Evolutionary conservation across 331 rosid species (phyloP), one percentile per base, ranked within the genome.

Genomic region (Phaseolus coccineus): DNA sequence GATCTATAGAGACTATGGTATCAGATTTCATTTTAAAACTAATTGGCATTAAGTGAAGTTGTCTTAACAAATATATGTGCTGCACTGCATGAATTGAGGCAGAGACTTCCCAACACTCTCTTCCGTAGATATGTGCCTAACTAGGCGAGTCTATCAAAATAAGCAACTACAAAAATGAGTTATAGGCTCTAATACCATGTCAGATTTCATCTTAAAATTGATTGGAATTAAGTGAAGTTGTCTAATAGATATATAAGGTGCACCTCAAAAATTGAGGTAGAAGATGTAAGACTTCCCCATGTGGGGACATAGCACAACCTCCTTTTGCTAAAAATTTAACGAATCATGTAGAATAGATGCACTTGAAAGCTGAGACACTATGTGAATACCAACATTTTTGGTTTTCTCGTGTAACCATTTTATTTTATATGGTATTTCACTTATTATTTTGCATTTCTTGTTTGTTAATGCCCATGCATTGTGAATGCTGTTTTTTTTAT

Each of bases 371-470:
- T 25, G 37, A 57, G 15, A 73, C 35, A n/a, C 8, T 27, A 14
- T 73, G 46, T 59, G 25, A 67, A 57, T 82, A 13, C 40, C 52
- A 16, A 52, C 62, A 80, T 47, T 47, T 55, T 44, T 42, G 37
- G 66, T 30, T 77, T 56, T 37, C 82, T 57, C 24, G 47, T 50
- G 51, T 51, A 42, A 57, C 78, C 76, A 64, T 62, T 66, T 74
- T 46, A 65, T 59, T 39, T 42, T 56, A 16, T 63, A 50, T 1
- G 1, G 46, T 63, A 27, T 73, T 19, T 55, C 65, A 33, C 46
- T 71, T 37, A 24, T 39, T 69, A 19, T 74, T 47, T 40, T 47
- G 59, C 15, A 24, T 56, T 48, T 63, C 22, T 50, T 31, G 48
- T 74, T 74, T 16, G 52, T 31, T 57, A 37, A 46, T 4, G 14